Base-by-base conservation (phyloP, 1,284 basidiomycete genomes). In the Xanthoconium separans region DNA sequence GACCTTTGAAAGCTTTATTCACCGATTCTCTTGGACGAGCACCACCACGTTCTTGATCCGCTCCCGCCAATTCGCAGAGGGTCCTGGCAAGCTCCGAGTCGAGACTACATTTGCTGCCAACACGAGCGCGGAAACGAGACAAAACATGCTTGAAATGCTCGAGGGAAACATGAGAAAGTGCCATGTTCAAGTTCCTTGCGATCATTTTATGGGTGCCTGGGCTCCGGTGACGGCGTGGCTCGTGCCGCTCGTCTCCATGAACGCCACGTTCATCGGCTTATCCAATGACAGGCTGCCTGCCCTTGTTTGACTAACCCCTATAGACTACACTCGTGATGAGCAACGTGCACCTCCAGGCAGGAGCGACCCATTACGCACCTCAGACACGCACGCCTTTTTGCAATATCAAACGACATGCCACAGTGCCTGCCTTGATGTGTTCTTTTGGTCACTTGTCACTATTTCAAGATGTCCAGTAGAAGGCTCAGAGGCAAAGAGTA, bases 11-110 rank as follows among this genome's bases (percentile, higher is more conserved):
- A 18, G 24, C 18, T 13, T 30, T 4, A 12, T 44, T 64, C 42
- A 65, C 63, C 65, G 64, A 47, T 65, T 64, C 24, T 65, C 65
- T 33, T 65, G 63, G 22, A 68, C 64, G 12, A 66, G 64, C 30
- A 65, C 63, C 2, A 68, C 63, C 1, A 66, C 64, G 18, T 66
- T 47, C 40, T 66, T 64, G 56, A 68, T 58, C 4, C 41, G 53
- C 3, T 68, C 61, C 37, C 53, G 56, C 65, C 65, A 65, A 43
- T 57, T 62, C 0, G 55, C 41, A 40, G 63, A 64, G 9, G 47
- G 6, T 2, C 0, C 6, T n/a, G n/a, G n/a, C 1, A 56, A 36
- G 22, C 45, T 47, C 27, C 27, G 6, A 27, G 27, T 27, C 13
- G 40, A 47, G 18, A 36, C 47, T 2, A 47, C 40, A 4, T 40